Evolutionary conservation across 2,329 filamentous ascomycete species (phyloP), one percentile per base, ranked within the genome.

Genomic region (Aspergillus sp.): DNA sequence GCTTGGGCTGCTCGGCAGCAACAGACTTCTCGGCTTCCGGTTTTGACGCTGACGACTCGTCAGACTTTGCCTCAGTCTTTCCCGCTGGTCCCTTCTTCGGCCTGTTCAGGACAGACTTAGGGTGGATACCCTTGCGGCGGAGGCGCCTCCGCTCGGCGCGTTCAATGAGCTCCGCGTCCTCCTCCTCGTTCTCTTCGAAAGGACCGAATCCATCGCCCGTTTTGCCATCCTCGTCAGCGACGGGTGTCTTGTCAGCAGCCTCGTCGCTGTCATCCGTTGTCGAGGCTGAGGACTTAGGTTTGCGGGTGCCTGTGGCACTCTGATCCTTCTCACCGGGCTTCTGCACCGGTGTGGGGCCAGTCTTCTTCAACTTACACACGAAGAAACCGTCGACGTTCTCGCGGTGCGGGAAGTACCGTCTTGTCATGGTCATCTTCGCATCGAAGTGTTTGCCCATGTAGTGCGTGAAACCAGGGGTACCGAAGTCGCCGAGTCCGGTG

Each of bases 331-430:
- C 45, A 21, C 27, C 45, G 21, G 68, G 47, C 59, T 69, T 69
- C 35, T 63, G 55, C 27, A 64, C 55, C 37, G 90, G 88, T 41
- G 90, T 90, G 3, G 91, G 89, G 0, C 86, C 93, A 15, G 86
- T 86, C 83, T 99, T 99, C 77, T 96, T 93, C 78, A 99, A 90
- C 77, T 99, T 99, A 70, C 92, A 91, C 61, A 99, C 95, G 73
- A 92, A 99, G 86, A 99, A 99, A 63, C 95, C 95, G 74, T 98
- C 95, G 35, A 99, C 92, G 78, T 97, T 96, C 80, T 95, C 91
- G 19, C 89, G 85, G 73, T 96, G 91, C 0, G 92, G 91, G 77
- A 96, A 96, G 80, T 91, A 96, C 56, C 93, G 83, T 63, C 91
- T 82, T 15, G 92, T 93, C 72, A 93, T 81, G 70, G 89, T 90